Evolutionary conservation across 805 yeast species (phyloP).

Genomic region (Wickerhamiella cacticola): DNA sequence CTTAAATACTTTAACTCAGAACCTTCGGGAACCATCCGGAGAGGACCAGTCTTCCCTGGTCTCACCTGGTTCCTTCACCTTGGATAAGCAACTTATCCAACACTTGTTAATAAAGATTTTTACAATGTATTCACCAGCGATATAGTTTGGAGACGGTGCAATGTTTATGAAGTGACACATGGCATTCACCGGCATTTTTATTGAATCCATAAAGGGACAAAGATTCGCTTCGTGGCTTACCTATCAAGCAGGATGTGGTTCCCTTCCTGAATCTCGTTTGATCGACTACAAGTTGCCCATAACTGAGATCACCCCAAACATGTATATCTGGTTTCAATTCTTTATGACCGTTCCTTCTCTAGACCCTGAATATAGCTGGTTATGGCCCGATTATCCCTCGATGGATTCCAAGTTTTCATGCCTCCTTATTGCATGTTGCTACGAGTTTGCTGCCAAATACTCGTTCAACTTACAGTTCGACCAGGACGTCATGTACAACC

Average conservation of each 20-base stretch:
- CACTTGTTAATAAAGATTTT: background rate
- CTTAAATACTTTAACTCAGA: too few relatives aligned
- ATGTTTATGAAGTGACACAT: background rate
- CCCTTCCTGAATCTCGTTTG: too few relatives aligned
- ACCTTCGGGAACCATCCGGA: too few relatives aligned
- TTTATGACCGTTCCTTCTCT: background rate
- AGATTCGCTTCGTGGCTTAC: background rate
- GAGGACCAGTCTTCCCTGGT: too few relatives aligned
- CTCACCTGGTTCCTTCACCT: too few relatives aligned
- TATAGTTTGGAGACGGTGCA: background rate
- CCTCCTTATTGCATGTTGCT: background rate
- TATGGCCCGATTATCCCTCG: background rate
- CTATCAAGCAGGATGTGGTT: too few relatives aligned
- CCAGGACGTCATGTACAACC: background rate
- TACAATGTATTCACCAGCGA: background rate
- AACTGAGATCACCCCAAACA: background rate
- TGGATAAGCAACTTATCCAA: too few relatives aligned
- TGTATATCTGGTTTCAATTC: background rate
- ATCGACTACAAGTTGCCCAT: too few relatives aligned
- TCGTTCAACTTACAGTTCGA: background rate
- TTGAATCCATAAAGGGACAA: background rate
- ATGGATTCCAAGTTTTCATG: background rate
- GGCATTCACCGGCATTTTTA: background rate
- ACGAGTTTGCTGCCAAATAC: background rate
- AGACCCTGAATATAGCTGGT: too few relatives aligned